Conservation (phyloP, 1,284 basidiomycete genomes). For the Malassezia nana region DNA sequence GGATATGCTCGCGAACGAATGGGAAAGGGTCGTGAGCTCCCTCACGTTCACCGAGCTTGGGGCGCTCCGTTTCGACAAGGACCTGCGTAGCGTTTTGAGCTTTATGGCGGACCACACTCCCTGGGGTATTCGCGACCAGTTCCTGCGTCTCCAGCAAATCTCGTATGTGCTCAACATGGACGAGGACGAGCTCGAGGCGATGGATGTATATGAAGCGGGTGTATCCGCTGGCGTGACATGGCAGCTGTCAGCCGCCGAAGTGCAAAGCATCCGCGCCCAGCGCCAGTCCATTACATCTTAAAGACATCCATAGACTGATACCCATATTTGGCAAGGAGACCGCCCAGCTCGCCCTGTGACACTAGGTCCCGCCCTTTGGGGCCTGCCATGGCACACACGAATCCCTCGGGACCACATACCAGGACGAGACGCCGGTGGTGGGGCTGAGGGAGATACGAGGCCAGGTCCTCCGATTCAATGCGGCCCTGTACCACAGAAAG, state of each 20-base stretch:
- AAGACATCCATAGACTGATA: constrained; percentile 7
- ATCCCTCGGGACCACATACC: constrained; percentile 18
- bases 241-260: constrained; percentile 34
- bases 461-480: not conserved
- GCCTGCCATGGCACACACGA: constrained; percentile 8
- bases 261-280: constrained; percentile 22
- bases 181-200: constrained; percentile 49
- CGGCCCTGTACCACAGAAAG: not conserved
- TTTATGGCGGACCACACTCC: constrained; percentile 75
- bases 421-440: constrained; percentile 1
- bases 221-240: constrained; percentile 29
- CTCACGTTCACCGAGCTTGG: constrained; percentile 90
- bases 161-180: constrained; percentile 85
- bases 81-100: constrained; percentile 70
- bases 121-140: constrained; percentile 76
- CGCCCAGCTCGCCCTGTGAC: constrained; percentile 11
- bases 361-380: constrained; percentile 7
- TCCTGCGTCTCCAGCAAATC: constrained; percentile 81
- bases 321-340: constrained; percentile 6
- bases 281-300: constrained; percentile 16
- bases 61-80: constrained; percentile 90
- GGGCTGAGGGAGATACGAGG: not conserved
- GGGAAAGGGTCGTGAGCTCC: constrained; percentile 75
- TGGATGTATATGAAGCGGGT: constrained; percentile 28
- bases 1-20: constrained; percentile 76